phyloP scores from a whole-genome alignment of 192 early-diverging fungal genomes.

The Lunasporangiospora selenospora region DNA sequence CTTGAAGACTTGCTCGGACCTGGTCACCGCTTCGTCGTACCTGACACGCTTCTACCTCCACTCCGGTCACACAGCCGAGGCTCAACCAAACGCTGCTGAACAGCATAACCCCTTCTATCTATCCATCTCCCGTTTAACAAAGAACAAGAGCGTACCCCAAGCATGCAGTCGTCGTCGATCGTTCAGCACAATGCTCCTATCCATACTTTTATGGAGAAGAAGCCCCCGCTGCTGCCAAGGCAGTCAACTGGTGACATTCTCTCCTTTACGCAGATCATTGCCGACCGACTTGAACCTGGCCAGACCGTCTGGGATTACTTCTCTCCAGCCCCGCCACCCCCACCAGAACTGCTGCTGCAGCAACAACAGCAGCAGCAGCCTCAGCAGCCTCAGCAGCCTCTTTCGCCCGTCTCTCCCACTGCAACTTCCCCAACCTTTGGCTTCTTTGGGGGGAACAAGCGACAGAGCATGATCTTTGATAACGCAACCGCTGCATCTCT shows the following conservation, averaged over 20 bases:
- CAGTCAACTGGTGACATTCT: slow-evolving; percentile 40
- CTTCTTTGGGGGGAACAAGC: slow-evolving; percentile 17
- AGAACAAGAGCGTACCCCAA: too few relatives aligned
- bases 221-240: slow-evolving; percentile 36
- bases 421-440: slow-evolving; percentile 6
- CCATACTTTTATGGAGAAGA: slow-evolving; percentile 37
- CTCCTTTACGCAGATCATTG: slow-evolving; percentile 39
- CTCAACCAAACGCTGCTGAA: too few relatives aligned
- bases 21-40: too few relatives aligned
- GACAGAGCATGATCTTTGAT: slow-evolving; percentile 16
- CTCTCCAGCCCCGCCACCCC: slow-evolving; percentile 7
- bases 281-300: slow-evolving; percentile 26
- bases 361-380: neutral
- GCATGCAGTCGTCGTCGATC: too few relatives aligned
- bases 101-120: neutral
- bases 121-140: too few relatives aligned
- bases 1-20: too few relatives aligned
- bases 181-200: too few relatives aligned
- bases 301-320: slow-evolving; percentile 45
- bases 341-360: neutral
- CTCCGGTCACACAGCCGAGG: too few relatives aligned
- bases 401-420: slow-evolving; percentile 8
- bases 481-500: too few relatives aligned
- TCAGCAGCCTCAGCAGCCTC: neutral
- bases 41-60: too few relatives aligned